These are phyloP conservation scores for Capillidium heterosporum DNA, from an alignment of 371 early-diverging fungal genomes.

Conservation along the genomic window DNA sequence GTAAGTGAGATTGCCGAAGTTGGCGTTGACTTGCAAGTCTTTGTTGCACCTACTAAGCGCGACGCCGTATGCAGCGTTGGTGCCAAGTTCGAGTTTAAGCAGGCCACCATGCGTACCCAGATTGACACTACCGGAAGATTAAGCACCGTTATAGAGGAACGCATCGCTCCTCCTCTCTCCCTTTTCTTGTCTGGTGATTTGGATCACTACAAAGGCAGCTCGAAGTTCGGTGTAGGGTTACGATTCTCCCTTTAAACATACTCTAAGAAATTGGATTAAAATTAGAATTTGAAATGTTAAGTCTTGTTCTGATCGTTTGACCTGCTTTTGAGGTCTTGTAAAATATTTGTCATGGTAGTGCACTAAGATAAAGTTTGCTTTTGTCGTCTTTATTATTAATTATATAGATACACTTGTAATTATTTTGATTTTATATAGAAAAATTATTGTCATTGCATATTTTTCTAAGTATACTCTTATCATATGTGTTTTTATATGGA, in stretches of 20 bases:
- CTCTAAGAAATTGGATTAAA: too few species aligned
- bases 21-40: slow-evolving; percentile 75
- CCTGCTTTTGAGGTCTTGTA: too few species aligned
- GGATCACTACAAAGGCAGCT: slow-evolving; percentile 68
- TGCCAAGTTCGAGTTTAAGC: slow-evolving; percentile 88
- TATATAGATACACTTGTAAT: too few species aligned
- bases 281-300: too few species aligned
- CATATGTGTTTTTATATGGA: too few species aligned
- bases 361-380: too few species aligned
- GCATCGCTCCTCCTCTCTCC: slow-evolving; percentile 82
- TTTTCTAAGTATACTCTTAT: too few species aligned
- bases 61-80: slow-evolving; percentile 87
- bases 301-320: too few species aligned
- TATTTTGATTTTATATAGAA: too few species aligned
- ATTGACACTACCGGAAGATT: slow-evolving; percentile 80
- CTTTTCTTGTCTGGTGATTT: slow-evolving; percentile 85
- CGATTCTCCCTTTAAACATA: background rate
- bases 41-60: slow-evolving; percentile 54
- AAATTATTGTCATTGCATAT: too few species aligned
- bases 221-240: slow-evolving; percentile 2
- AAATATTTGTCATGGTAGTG: too few species aligned
- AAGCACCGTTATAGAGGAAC: slow-evolving; percentile 79
- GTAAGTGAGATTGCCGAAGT: slow-evolving; percentile 88
- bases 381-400: too few species aligned
- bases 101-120: slow-evolving; percentile 77